Conservation (phyloP, 176 grass and related monocot genomes). For the Triticum urartu region DNA sequence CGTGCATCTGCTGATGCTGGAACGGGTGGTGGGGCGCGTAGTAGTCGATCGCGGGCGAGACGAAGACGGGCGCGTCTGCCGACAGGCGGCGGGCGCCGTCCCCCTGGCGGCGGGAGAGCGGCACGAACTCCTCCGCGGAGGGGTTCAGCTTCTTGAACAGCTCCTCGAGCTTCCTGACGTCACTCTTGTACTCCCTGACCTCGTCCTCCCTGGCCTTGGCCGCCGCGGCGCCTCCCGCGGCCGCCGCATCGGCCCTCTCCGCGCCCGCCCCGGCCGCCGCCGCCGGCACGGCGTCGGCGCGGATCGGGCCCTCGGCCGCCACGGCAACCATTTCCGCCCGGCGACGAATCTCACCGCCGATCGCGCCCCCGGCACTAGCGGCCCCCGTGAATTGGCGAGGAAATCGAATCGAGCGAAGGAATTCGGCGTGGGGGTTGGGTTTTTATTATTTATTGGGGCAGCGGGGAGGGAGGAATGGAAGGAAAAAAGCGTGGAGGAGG, state of each 20-base stretch:
- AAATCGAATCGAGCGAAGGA: conserved; percentile 34
- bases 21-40: conserved; percentile 33
- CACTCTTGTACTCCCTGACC: conserved; percentile 64
- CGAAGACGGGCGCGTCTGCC: conserved; percentile 49
- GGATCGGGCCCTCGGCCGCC: conserved; percentile 44
- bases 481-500: background rate
- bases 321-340: conserved; percentile 50
- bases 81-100: conserved; percentile 25
- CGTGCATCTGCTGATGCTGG: conserved; percentile 42
- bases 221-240: background rate
- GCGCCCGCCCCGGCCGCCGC: background rate
- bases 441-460: conserved; percentile 27
- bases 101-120: conserved; percentile 40
- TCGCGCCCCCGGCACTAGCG: conserved; percentile 22
- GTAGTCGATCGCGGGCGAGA: conserved; percentile 50
- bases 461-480: background rate
- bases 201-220: conserved; percentile 47
- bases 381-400: conserved; percentile 16
- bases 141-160: conserved; percentile 88
- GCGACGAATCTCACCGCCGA: conserved; percentile 18
- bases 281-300: conserved; percentile 33
- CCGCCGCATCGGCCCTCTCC: background rate
- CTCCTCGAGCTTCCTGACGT: conserved; percentile 74
- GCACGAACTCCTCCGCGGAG: conserved; percentile 83
- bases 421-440: background rate